Evolutionary conservation across 2,329 filamentous ascomycete genomes (phyloP), one percentile per base, ranked within the genome.

Genomic region (Hymenoscyphus salicellus): DNA sequence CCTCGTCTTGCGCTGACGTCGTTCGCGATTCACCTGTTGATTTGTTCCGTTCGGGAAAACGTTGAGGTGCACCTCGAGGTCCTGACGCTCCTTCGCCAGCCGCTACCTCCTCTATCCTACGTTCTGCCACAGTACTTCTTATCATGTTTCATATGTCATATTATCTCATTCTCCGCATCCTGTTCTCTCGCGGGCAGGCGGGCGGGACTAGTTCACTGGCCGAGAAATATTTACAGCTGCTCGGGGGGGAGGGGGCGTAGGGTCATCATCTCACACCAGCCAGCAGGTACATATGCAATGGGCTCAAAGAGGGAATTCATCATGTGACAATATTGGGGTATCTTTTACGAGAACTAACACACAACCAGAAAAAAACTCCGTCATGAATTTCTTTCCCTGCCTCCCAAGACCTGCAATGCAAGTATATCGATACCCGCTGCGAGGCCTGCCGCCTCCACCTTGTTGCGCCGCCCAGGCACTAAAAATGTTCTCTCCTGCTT

Each of bases 261-360:
- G 46, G 59, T 23, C 36, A 38, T 38, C 36, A 38, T 38, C 16
- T 43, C 58, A 60, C 46, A 30, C 58, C 43, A 57, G 36, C 55
- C 14, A 16, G 49, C 63, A 65, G 62, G 59, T 60, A 63, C 61
- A 68, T 58, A 64, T 61, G 64, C 66, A 66, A 62, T 36, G 26
- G 33, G 38, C 38, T 63, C 57, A 58, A 58, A 58, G 23, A 58
- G 62, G 52, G n/a, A 56, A 52, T 33, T 43, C 56, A 63, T 65
- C 67, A 67, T 63, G 63, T 66, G 66, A 69, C 64, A 64, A 30
- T 38, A 17, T 58, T 63, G 20, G 58, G 60, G 46, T 65, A 59
- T 60, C 58, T 63, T n/a, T 32, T 59, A 57, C 55, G 60, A 38
- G 33, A 58, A 55, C 16, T 57, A 23, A 52, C 8, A 52, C 8